Evolutionary conservation across 176 grass and related monocot genomes (phyloP), one percentile per base, ranked within the genome.

Genomic region (Tillandsia fasciculata): DNA sequence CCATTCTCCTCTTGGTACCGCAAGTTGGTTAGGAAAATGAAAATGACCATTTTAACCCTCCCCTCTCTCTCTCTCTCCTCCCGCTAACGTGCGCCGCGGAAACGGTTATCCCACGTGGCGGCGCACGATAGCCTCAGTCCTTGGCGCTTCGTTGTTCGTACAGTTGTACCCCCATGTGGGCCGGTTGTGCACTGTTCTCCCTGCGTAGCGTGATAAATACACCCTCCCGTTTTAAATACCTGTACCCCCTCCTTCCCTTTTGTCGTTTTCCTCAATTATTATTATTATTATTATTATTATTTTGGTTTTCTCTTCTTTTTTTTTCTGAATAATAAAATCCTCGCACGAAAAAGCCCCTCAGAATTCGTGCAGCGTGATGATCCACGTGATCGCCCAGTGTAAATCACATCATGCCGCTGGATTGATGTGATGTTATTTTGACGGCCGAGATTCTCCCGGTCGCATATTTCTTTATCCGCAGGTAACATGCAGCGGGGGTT

Each of bases 371-470:
- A 0, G 3, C 4, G 0, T 4, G 4, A 1, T 42, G 33, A 42
- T 42, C 33, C 33, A 42, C 4, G 33, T 42, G 33, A 42, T 42
- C 33, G 33, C 33, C 33, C 33, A 3, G 33, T 42, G 33, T 42
- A 42, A 42, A 42, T 42, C 12, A 65, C 67, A 50, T 29, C 1
- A 8, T 10, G 4, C 3, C 52, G 10, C 33, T 47, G 49, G 13
- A 20, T 1, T 11, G 74, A 68, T 56, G 52, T 23, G 73, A 76
- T 69, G 81, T 15, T 56, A 15, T 70, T 54, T 50, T 64, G 75
- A 53, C 13, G 51, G 50, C 66, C 2, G 49, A 15, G 51, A 22
- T 71, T n/a, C 28, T 12, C 28, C 7, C 56, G 56, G 56, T 61
- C 52, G 3, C 3, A 15, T 61, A 15, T 22, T 1, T 61, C 12